Evolutionary conservation across 345 rosid genomes (phyloP), one percentile per base, ranked within the genome.

Genomic region (Diplotaxis tenuifolia): DNA sequence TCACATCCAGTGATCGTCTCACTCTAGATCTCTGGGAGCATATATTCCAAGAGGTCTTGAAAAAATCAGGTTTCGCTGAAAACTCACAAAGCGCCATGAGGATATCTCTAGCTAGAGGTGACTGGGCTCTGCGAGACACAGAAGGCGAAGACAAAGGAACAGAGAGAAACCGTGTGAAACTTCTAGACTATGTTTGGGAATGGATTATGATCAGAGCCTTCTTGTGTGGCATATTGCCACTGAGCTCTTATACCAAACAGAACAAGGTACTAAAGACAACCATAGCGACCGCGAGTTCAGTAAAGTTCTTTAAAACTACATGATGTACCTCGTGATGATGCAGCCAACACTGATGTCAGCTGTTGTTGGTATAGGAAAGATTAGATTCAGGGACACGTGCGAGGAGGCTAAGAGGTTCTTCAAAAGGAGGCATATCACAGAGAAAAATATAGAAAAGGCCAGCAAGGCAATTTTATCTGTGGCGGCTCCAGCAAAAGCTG

Each of bases 171-270:
- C 62, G 55, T 0, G 36, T 29, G 57, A 11, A 32, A 16, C 64
- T 89, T 10, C 76, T 84, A 80, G 72, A 65, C 23, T 86, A 81
- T 19, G 76, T 82, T 57, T 57, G 4, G 75, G 65, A 40, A 81
- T 80, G 67, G 79, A 70, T 12, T 82, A 82, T 6, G 88, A 82
- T 56, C 84, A 84, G 55, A 78, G 82, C 73, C 68, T 84, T 22
- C 76, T 84, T 5, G 36, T 82, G 31, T 82, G 90, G 89, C 93
- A 88, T 60, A 67, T 88, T 16, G 89, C 93, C 14, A 88, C 90
- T 3, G 89, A 86, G 64, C 80, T 88, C 28, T 54, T 83, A 32
- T 84, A 72, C 83, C 65, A 76, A 14, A 52, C 54, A 23, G 22
- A 64, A 25, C 8, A 9, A 31, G 25, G 14, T 15, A 60, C 42